These are phyloP conservation scores for Puccinia novopanici DNA, from an alignment of 1,284 basidiomycete genomes.

Conservation along the genomic window DNA sequence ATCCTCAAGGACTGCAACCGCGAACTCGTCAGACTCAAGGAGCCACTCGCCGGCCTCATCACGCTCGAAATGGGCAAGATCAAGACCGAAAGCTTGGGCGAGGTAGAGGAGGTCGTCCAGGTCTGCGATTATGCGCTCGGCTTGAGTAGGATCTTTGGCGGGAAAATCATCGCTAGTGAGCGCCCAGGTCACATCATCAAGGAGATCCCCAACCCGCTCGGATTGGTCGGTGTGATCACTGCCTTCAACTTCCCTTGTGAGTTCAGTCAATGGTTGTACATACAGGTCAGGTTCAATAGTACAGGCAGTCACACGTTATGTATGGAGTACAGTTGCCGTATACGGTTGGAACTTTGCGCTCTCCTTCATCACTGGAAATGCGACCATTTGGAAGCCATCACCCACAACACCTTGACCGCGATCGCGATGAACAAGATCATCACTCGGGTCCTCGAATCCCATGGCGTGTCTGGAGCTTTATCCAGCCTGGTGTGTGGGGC, in stretches of 20 bases:
- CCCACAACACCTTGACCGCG: slow-evolving; percentile 79
- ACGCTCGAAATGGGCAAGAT: slow-evolving; percentile 87
- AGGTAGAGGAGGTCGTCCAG: slow-evolving; percentile 92
- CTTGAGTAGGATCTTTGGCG: slow-evolving; percentile 60
- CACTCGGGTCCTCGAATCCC: slow-evolving; percentile 74
- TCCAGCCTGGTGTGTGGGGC: slow-evolving; percentile 81
- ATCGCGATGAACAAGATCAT: slow-evolving; percentile 86
- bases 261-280: not conserved
- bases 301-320: not conserved
- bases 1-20: slow-evolving; percentile 82
- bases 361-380: slow-evolving; percentile 84
- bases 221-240: slow-evolving; percentile 74
- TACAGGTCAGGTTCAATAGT: not conserved
- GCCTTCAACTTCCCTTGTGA: slow-evolving; percentile 52
- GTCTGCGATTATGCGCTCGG: slow-evolving; percentile 80
- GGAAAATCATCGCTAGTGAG: slow-evolving; percentile 56
- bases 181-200: slow-evolving; percentile 55
- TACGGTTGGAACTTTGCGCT: slow-evolving; percentile 78
- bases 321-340: slow-evolving; percentile 52
- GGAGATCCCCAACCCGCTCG: slow-evolving; percentile 71
- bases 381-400: slow-evolving; percentile 92
- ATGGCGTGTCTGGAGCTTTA: slow-evolving; percentile 78
- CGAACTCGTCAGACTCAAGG: slow-evolving; percentile 75
- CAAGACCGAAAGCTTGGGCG: slow-evolving; percentile 82
- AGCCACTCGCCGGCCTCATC: slow-evolving; percentile 74